phyloP scores from a whole-genome alignment of 108 stramenopile species.

The Epithemia pelagica region DNA sequence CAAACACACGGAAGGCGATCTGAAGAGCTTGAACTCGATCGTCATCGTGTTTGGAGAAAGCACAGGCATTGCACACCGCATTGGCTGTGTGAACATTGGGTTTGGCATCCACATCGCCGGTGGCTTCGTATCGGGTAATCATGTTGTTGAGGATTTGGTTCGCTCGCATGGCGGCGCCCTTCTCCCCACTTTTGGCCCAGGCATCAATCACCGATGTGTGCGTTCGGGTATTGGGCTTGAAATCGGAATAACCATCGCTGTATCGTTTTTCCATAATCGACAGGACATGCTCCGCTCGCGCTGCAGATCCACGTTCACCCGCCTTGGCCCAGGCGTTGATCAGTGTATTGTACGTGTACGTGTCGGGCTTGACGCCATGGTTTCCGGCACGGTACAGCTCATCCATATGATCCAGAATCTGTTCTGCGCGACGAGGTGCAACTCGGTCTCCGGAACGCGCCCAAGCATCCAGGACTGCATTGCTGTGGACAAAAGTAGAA shows the following conservation, averaged over 20 bases:
- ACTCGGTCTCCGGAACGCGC: conserved; percentile 69
- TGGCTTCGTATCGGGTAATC: conserved; percentile 33
- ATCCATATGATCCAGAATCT: conserved; percentile 85
- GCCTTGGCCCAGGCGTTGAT: conserved; percentile 68
- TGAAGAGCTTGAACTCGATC: conserved; percentile 47
- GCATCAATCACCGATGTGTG: conserved; percentile 55
- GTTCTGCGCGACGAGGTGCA: conserved; percentile 75
- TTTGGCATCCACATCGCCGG: conserved; percentile 49
- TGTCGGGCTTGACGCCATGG: conserved; percentile 76
- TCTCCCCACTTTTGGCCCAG: conserved; percentile 51
- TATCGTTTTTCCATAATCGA: conserved; percentile 49
- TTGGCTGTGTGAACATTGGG: conserved; percentile 66
- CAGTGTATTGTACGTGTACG: conserved; percentile 71
- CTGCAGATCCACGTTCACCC: conserved; percentile 42
- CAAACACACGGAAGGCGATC: conserved; percentile 82
- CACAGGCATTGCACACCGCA: conserved; percentile 78
- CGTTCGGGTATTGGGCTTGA: conserved; percentile 53
- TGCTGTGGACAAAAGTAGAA: conserved; percentile 33
- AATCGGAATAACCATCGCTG: conserved; percentile 41
- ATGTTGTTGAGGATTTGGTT: conserved; percentile 46
- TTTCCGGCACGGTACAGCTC: conserved; percentile 76
- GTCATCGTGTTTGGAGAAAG: conserved; percentile 49
- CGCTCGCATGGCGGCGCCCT: conserved; percentile 38
- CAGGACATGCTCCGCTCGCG: conserved; percentile 58
- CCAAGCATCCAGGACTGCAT: conserved; percentile 80